phyloP scores from a whole-genome alignment of 1,284 basidiomycete genomes.

The Stygiomarasmius scandens region DNA sequence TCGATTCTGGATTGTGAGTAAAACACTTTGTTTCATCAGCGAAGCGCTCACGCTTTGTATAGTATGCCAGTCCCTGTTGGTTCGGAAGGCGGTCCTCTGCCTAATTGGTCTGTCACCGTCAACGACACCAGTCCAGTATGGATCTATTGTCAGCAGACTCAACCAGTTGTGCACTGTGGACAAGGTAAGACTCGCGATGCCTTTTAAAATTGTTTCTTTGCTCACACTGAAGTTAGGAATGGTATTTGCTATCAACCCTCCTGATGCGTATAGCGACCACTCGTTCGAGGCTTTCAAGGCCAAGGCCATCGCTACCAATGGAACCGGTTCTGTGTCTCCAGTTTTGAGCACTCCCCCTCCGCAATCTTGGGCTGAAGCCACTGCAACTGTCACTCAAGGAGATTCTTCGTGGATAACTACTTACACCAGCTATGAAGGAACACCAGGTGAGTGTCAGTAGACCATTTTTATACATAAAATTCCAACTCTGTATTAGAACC shows the following conservation, averaged over 20 bases:
- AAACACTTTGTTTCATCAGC: neutral
- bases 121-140: conserved; percentile 38
- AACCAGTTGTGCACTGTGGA: conserved; percentile 38
- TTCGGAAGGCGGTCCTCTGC: conserved; percentile 24
- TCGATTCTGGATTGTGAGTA: conserved; percentile 48
- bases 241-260: conserved; percentile 58
- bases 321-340: conserved; percentile 25
- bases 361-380: conserved; percentile 36
- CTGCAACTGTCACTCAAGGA: conserved; percentile 36
- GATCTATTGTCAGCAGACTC: conserved; percentile 43
- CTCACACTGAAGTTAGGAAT: no score
- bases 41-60: neutral
- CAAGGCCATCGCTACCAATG: conserved; percentile 37
- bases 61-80: conserved; percentile 25
- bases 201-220: no score
- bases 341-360: conserved; percentile 37
- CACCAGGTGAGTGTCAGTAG: conserved; percentile 34
- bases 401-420: conserved; percentile 38
- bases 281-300: conserved; percentile 50
- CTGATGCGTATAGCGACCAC: conserved; percentile 37
- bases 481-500: conserved; percentile 25
- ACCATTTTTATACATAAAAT: neutral
- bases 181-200: neutral
- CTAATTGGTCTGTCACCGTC: conserved; percentile 25
- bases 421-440: conserved; percentile 42